Evolutionary conservation across 2,329 filamentous ascomycete species (phyloP).

Genomic region (Colletotrichum sp.): DNA sequence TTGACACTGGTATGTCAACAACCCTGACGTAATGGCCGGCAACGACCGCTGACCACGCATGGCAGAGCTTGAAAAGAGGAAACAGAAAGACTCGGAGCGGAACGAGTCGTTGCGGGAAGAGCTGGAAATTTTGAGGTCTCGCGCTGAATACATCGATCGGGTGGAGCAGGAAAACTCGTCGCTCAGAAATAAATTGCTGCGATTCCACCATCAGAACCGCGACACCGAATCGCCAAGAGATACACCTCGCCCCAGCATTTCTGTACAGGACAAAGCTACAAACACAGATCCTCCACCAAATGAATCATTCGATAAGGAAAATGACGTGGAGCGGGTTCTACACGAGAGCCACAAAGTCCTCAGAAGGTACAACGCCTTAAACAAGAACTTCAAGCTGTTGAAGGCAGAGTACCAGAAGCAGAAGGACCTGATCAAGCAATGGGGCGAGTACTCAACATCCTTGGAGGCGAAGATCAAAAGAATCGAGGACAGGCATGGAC

Average conservation of each 20-base stretch:
- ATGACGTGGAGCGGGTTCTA: not conserved
- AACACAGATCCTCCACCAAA: not conserved
- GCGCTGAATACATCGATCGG: slow-evolving; percentile 34
- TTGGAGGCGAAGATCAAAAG: slow-evolving; percentile 48
- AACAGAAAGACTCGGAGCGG: slow-evolving; percentile 9
- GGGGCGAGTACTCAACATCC: slow-evolving; percentile 48
- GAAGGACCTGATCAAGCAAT: slow-evolving; percentile 46
- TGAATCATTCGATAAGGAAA: not conserved
- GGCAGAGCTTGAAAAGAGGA: slow-evolving; percentile 29
- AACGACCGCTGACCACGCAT: slow-evolving; percentile 15
- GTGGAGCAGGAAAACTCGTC: slow-evolving; percentile 48
- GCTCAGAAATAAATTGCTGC: slow-evolving; percentile 41
- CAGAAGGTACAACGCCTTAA: slow-evolving; percentile 45
- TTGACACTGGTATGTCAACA: slow-evolving; percentile 37
- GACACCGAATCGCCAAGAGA: not conserved
- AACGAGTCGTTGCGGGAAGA: slow-evolving; percentile 28
- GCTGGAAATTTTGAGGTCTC: slow-evolving; percentile 35
- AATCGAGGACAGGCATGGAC: slow-evolving; percentile 43
- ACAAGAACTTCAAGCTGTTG: slow-evolving; percentile 44
- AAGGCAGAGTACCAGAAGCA: slow-evolving; percentile 43
- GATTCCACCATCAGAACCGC: slow-evolving; percentile 26
- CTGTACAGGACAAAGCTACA: not conserved
- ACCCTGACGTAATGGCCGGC: slow-evolving; percentile 23
- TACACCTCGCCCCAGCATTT: not conserved
- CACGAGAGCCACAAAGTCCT: slow-evolving; percentile 34